Percentiles rank a stretch among this genome's conserved stretches.
Evolutionary conservation across 306 rosid genomes (phyloP).

Genomic region (Argentina anserina): DNA sequence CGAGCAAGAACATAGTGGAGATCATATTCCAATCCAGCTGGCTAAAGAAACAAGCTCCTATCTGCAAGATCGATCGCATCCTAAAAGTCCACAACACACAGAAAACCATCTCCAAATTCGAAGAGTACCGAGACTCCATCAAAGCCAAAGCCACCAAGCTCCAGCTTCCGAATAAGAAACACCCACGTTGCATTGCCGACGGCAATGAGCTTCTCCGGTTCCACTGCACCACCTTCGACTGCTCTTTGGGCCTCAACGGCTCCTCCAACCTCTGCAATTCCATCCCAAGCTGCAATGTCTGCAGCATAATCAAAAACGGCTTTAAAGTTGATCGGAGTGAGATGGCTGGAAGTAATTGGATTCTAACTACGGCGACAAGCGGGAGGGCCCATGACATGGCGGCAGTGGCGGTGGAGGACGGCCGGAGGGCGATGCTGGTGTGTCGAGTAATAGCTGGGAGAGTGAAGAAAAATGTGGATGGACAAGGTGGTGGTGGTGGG

Average conservation of each 20-base stretch:
- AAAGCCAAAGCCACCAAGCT: slow-evolving; percentile 70
- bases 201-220: slow-evolving; percentile 93
- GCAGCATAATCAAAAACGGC: slow-evolving; percentile 72
- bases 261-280: slow-evolving; percentile 83
- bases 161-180: slow-evolving; percentile 57
- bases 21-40: slow-evolving; percentile 98
- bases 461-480: slow-evolving; percentile 73
- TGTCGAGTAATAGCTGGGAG: slow-evolving; percentile 97
- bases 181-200: slow-evolving; percentile 90
- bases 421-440: slow-evolving; percentile 82
- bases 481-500: slow-evolving; percentile 21
- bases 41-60: slow-evolving; percentile 80
- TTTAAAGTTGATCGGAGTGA: slow-evolving; percentile 36
- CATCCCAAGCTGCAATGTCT: slow-evolving; percentile 58
- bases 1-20: slow-evolving; percentile 98
- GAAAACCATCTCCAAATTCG: slow-evolving; percentile 68
- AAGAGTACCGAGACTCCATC: slow-evolving; percentile 81
- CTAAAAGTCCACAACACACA: slow-evolving; percentile 87
- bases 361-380: slow-evolving; percentile 84
- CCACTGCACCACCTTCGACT: slow-evolving; percentile 69
- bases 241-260: slow-evolving; percentile 85
- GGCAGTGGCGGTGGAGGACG: slow-evolving; percentile 14
- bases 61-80: slow-evolving; percentile 85
- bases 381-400: slow-evolving; percentile 89
- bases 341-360: slow-evolving; percentile 34